These are phyloP conservation scores for Boletellus deceptivus DNA, from an alignment of 1,284 basidiomycete genomes.

Conservation along the genomic window DNA sequence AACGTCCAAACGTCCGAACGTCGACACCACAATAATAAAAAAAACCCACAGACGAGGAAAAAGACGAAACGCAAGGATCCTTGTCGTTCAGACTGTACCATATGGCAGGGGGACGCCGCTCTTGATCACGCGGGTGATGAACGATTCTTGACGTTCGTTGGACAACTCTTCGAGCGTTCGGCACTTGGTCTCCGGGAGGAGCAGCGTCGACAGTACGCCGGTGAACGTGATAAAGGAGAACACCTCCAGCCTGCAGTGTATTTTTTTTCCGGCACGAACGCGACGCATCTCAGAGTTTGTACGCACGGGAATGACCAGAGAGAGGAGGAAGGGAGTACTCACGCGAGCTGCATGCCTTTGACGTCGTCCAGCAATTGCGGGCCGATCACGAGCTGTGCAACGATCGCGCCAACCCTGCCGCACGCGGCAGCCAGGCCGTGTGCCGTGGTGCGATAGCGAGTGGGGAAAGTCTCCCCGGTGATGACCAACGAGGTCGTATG, in stretches of 20 bases:
- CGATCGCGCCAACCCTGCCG: conserved; percentile 67
- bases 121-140: conserved; percentile 33
- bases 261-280: too few species aligned
- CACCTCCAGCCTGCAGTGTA: conserved; percentile 39
- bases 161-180: conserved; percentile 55
- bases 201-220: conserved; percentile 56
- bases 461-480: conserved; percentile 74
- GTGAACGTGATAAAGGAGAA: conserved; percentile 60
- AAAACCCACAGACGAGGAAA: not conserved
- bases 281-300: conserved; percentile 2
- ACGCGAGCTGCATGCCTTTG: conserved; percentile 38
- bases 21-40: too few species aligned
- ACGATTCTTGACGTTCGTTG: conserved; percentile 49
- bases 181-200: conserved; percentile 61
- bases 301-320: too few species aligned
- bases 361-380: conserved; percentile 40
- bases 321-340: not conserved
- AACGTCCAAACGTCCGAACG: too few species aligned
- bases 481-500: conserved; percentile 74
- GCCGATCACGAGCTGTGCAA: conserved; percentile 62
- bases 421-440: conserved; percentile 70
- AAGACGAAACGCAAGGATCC: not conserved
- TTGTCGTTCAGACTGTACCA: not conserved
- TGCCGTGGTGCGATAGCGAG: conserved; percentile 70
- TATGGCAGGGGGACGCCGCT: conserved; percentile 13